These are phyloP conservation scores for Paxillus ammoniavirescens DNA, from an alignment of 768 basidiomycete species.

Conservation along the genomic window DNA sequence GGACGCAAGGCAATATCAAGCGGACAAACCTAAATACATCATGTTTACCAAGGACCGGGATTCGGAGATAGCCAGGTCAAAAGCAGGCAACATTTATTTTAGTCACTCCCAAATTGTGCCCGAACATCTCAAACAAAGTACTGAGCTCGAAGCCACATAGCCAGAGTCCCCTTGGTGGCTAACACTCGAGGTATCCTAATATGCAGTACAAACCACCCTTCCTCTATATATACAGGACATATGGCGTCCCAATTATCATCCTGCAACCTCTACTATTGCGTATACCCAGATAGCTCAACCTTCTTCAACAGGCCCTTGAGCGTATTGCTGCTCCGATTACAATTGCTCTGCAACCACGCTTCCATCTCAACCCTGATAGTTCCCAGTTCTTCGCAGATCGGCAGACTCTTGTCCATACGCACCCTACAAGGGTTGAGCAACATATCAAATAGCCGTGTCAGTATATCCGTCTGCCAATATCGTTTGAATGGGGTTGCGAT, in stretches of 20 bases:
- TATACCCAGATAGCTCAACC: slow-evolving; percentile 57
- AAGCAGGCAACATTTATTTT: no score
- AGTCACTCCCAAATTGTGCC: no score
- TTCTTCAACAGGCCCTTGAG: slow-evolving; percentile 83
- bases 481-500: slow-evolving; percentile 81
- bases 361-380: slow-evolving; percentile 80
- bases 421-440: slow-evolving; percentile 79
- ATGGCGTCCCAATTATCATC: neutral
- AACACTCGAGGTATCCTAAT: no score
- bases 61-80: no score
- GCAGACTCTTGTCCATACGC: slow-evolving; percentile 57
- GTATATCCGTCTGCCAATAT: slow-evolving; percentile 92
- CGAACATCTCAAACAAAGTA: no score
- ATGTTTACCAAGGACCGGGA: no score
- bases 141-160: no score
- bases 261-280: slow-evolving; percentile 9
- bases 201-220: neutral
- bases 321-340: slow-evolving; percentile 79
- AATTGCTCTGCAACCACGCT: slow-evolving; percentile 80
- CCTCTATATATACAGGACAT: neutral
- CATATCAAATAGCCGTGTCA: slow-evolving; percentile 80
- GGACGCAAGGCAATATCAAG: no score
- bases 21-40: no score
- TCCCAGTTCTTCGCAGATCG: slow-evolving; percentile 68
- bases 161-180: no score